Percentiles rank a stretch among this genome's conserved stretches.
Evolutionary conservation across 768 basidiomycete species (phyloP).

Genomic region (Boletus rubescentipes): DNA sequence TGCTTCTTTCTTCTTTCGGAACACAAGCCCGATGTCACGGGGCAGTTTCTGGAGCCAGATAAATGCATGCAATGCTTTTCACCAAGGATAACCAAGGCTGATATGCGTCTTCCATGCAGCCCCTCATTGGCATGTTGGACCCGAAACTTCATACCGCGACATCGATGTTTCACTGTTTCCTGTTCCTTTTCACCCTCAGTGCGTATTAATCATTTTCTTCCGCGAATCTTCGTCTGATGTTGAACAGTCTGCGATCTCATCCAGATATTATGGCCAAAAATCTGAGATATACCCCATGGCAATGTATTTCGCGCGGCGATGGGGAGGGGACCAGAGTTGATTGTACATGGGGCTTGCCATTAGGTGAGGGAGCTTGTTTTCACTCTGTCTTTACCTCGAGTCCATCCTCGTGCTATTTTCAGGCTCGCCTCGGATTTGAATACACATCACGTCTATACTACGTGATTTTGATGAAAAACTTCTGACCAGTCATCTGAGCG

Average conservation of each 20-base stretch:
- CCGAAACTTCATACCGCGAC: constrained; percentile 78
- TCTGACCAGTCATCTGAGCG: too few species aligned
- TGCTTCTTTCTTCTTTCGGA: neutral
- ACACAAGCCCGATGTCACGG: neutral
- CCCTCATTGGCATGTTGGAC: constrained; percentile 75
- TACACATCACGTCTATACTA: constrained; percentile 70
- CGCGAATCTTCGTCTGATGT: neutral
- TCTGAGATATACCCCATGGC: constrained; percentile 85
- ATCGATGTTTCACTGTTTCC: constrained; percentile 77
- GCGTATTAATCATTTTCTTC: constrained; percentile 31
- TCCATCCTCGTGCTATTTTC: neutral
- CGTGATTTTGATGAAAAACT: too few species aligned
- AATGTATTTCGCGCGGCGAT: constrained; percentile 85
- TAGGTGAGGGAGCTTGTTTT: constrained; percentile 40
- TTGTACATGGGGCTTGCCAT: constrained; percentile 86
- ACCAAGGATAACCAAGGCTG: neutral
- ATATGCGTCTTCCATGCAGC: too few species aligned
- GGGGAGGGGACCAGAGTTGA: constrained; percentile 93
- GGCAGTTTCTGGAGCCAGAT: constrained; percentile 66
- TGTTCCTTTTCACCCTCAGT: constrained; percentile 89
- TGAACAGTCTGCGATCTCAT: constrained; percentile 73
- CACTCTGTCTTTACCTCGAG: neutral
- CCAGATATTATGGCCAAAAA: constrained; percentile 74
- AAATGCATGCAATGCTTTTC: constrained; percentile 50
- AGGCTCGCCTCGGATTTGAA: constrained; percentile 90